Percentiles rank a stretch among this genome's conserved stretches.
Evolutionary conservation across 352 stramenopile genomes (phyloP).

Genomic region (Globisporangium radiosum): DNA sequence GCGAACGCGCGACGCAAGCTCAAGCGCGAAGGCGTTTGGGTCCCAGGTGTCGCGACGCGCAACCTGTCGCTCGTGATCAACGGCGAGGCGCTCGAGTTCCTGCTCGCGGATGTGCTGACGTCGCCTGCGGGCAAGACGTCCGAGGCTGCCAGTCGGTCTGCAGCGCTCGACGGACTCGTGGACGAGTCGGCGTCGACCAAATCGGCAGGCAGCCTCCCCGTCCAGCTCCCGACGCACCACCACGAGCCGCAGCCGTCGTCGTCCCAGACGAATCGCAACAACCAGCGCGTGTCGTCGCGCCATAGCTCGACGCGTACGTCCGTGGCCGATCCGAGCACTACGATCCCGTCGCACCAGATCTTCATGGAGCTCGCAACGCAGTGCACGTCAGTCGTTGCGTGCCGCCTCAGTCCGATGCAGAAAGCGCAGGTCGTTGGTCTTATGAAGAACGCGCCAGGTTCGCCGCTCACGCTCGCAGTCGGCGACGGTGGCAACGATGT

Average conservation of each 20-base stretch:
- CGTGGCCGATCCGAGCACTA: slow-evolving; percentile 15
- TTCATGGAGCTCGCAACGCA: slow-evolving; percentile 83
- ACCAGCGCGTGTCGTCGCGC: slow-evolving; percentile 20
- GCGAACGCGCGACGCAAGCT: slow-evolving; percentile 63
- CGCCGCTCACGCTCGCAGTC: slow-evolving; percentile 91
- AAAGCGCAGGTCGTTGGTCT: slow-evolving; percentile 93
- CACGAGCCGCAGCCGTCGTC: slow-evolving; percentile 9
- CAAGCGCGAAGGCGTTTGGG: slow-evolving; percentile 74
- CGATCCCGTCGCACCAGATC: slow-evolving; percentile 42
- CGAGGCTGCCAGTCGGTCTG: slow-evolving; percentile 5
- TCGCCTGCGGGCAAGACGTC: slow-evolving; percentile 5
- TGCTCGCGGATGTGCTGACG: slow-evolving; percentile 40
- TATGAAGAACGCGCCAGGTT: slow-evolving; percentile 74
- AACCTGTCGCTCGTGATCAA: slow-evolving; percentile 82
- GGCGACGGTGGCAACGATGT: slow-evolving; percentile 99
- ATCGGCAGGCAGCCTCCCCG: slow-evolving; percentile 32
- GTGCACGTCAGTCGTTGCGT: slow-evolving; percentile 84
- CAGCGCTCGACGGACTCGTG: slow-evolving; percentile 19
- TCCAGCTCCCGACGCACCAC: slow-evolving; percentile 14
- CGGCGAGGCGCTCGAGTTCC: slow-evolving; percentile 65
- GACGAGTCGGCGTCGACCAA: slow-evolving; percentile 40
- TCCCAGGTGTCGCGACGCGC: slow-evolving; percentile 60
- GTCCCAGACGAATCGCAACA: slow-evolving; percentile 4
- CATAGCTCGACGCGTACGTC: slow-evolving; percentile 34
- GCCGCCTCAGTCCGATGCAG: slow-evolving; percentile 86